Percentiles rank a stretch among this genome's conserved stretches.
Conservation (phyloP, 2,329 filamentous ascomycete species). For the Colletotrichum simmondsii region DNA sequence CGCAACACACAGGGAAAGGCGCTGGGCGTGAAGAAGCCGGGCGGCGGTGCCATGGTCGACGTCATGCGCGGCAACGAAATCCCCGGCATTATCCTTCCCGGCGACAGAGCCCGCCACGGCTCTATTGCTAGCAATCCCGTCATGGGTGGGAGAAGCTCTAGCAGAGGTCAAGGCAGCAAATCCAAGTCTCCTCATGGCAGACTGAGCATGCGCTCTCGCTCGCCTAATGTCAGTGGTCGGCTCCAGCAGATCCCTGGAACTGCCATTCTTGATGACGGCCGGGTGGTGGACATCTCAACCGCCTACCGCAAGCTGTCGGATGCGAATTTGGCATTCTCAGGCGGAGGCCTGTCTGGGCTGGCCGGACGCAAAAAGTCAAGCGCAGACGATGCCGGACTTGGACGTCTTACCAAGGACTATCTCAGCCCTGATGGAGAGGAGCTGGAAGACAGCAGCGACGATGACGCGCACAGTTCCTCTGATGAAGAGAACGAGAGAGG, state of each 20-base stretch:
- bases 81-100: constrained; percentile 59
- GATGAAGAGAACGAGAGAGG: constrained; percentile 76
- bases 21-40: constrained; percentile 42
- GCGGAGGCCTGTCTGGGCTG: constrained; percentile 71
- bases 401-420: constrained; percentile 76
- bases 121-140: constrained; percentile 45
- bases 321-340: constrained; percentile 72
- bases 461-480: constrained; percentile 72
- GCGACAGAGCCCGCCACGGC: constrained; percentile 55
- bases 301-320: constrained; percentile 80
- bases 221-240: constrained; percentile 31
- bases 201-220: constrained; percentile 41
- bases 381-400: constrained; percentile 53
- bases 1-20: constrained; percentile 59
- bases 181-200: constrained; percentile 67
- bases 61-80: constrained; percentile 64
- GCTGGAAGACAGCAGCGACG: constrained; percentile 76
- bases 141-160: constrained; percentile 36
- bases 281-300: constrained; percentile 73
- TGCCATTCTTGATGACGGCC: constrained; percentile 69
- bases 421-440: constrained; percentile 74
- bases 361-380: constrained; percentile 64
- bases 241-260: constrained; percentile 35
- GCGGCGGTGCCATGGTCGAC: constrained; percentile 58
- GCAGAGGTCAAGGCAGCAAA: constrained; percentile 50